A percentile compares a stretch with the other conserved stretches of the same genome.
Evolutionary conservation across 441 rosid genomes (phyloP).

Genomic region (Gossypium trilobum): DNA sequence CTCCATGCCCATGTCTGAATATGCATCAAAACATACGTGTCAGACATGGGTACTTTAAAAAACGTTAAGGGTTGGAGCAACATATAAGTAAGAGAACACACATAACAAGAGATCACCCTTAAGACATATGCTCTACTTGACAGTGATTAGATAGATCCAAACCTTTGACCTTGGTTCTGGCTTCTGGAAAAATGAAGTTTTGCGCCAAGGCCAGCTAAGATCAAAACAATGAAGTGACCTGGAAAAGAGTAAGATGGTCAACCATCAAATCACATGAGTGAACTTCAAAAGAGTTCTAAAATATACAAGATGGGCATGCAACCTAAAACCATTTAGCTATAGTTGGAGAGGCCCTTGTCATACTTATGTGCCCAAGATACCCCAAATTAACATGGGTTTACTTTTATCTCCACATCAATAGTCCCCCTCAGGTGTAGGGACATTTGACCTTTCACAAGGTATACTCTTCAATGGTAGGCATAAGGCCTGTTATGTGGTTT

Average conservation of each 20-base stretch:
- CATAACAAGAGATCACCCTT: not conserved
- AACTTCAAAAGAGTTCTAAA: not conserved
- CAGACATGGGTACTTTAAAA: not conserved
- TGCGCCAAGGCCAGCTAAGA: slow-evolving; percentile 94
- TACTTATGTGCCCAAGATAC: not conserved
- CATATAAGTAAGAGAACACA: not conserved
- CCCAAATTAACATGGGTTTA: not conserved
- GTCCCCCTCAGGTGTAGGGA: not conserved
- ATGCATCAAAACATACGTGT: not conserved
- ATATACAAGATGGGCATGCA: not conserved
- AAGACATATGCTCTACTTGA: not conserved
- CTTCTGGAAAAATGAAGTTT: slow-evolving; percentile 56
- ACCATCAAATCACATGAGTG: slow-evolving; percentile 15
- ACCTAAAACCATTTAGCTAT: not conserved
- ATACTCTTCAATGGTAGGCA: not conserved
- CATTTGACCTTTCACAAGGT: not conserved
- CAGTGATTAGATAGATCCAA: slow-evolving; percentile 12
- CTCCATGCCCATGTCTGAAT: not conserved
- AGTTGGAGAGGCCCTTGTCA: not conserved
- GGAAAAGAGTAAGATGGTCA: slow-evolving; percentile 20
- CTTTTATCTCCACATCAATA: not conserved
- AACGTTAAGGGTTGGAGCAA: not conserved
- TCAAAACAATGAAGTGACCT: slow-evolving; percentile 94
- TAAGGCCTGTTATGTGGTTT: not conserved
- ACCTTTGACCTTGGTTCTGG: slow-evolving; percentile 73